phyloP scores from a whole-genome alignment of 129 eudicot species.

The Calendula officinalis region DNA sequence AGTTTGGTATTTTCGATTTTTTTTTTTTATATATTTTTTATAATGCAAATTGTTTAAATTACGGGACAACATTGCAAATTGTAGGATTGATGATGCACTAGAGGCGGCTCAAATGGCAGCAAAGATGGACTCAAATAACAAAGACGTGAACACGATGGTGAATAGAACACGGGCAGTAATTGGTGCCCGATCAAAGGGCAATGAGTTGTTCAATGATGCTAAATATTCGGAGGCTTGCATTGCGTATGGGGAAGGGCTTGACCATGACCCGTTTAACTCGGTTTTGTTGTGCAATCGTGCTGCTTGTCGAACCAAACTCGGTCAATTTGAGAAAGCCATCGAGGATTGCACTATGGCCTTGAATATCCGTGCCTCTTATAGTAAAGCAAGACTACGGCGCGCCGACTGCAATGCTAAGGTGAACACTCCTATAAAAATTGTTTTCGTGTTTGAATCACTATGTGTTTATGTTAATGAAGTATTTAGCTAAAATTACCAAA shows the following conservation, averaged over 20 bases:
- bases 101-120: conserved; percentile 59
- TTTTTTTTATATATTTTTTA: too few species aligned
- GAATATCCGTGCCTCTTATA: conserved; percentile 58
- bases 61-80: not conserved
- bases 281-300: conserved; percentile 80
- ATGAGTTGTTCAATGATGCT: conserved; percentile 59
- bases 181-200: conserved; percentile 67
- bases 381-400: conserved; percentile 77
- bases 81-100: conserved; percentile 75
- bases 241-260: conserved; percentile 77
- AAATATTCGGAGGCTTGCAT: conserved; percentile 53
- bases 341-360: conserved; percentile 80
- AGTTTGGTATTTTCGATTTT: too few species aligned
- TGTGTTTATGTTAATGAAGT: too few species aligned
- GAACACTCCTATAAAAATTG: not conserved
- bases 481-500: too few species aligned
- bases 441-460: too few species aligned
- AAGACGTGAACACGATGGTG: conserved; percentile 42
- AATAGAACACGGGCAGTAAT: conserved; percentile 49
- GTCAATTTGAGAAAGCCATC: conserved; percentile 64
- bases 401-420: conserved; percentile 86
- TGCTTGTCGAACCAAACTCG: conserved; percentile 66
- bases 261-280: conserved; percentile 65
- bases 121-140: conserved; percentile 59
- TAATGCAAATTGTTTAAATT: not conserved